Base-by-base conservation (phyloP, 169 alveolate genomes). In the Plasmodium relictum region DNA sequence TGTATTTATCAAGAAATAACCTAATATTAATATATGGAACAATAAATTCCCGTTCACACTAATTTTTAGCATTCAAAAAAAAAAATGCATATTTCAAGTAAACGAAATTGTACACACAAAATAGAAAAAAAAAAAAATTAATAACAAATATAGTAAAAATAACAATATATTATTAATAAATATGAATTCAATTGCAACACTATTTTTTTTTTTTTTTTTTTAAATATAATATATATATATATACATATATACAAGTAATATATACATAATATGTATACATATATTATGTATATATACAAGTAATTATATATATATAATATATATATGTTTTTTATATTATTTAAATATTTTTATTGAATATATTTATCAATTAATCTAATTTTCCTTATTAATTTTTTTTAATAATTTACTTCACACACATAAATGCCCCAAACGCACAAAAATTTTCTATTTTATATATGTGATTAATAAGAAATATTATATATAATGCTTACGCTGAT, bases 71-170 rank as follows among this genome's bases (percentile, higher is more conserved):
- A 56, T 70, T 70, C 3, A 50, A 71, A 71, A 71, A 71, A 31
- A 73, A 2, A 45, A 58, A 73, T 37, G 68, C 14, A 73, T 73
- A 59, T 72, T 26, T 72, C 39, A 31, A 2, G 39, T 31, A 31
- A 31, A 31, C 39, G 39, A 31, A 31, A 16, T 73, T 73, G 88
- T 73, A 73, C 88, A 73, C 88, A 73, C 88, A 59, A 58, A 73
- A 73, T 73, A 52, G 88, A 37, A 50, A 50, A 50, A 73, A 41
- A 68, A 54, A 73, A 56, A 56, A 31, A 31, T 31, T 31, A 31
- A 31, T 31, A 31, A 31, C 42, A 66, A 41, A 24, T 37, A 68
- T 41, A 69, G 58, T 16, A 69, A 69, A 69, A 69, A 69, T 41
- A 22, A 20, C 18, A 69, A 69, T 20, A 12, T 39, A 69, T n/a